These are phyloP conservation scores for Termitomyces sp. DNA, from an alignment of 768 basidiomycete species.

Conservation along the genomic window DNA sequence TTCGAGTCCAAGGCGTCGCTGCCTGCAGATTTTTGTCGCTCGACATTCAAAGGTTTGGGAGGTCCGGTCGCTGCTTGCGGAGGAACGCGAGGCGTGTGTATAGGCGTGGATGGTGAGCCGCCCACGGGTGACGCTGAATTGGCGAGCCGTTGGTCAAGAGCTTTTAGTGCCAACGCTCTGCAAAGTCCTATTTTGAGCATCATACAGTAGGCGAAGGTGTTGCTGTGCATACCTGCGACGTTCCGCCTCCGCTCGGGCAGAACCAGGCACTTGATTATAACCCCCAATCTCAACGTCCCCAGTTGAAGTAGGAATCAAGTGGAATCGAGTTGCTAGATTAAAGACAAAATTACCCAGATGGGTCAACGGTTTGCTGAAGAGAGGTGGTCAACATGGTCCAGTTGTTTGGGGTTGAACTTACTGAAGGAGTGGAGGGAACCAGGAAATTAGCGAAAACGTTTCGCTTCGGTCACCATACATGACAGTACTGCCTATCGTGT, in stretches of 20 bases:
- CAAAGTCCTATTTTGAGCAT: slow-evolving; percentile 4
- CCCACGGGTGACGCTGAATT: slow-evolving; percentile 44
- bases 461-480: slow-evolving; percentile 93
- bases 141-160: slow-evolving; percentile 89
- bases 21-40: slow-evolving; percentile 28
- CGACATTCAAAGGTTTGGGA: slow-evolving; percentile 5
- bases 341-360: slow-evolving; percentile 63
- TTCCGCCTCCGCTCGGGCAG: slow-evolving; percentile 94
- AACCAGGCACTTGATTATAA: slow-evolving; percentile 76
- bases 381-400: background rate
- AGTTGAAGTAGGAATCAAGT: slow-evolving; percentile 62
- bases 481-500: slow-evolving; percentile 54
- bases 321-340: slow-evolving; percentile 59
- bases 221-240: slow-evolving; percentile 61
- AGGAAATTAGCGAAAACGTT: slow-evolving; percentile 89
- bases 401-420: slow-evolving; percentile 33
- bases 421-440: slow-evolving; percentile 98
- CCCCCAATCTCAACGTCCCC: slow-evolving; percentile 67
- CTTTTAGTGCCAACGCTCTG: slow-evolving; percentile 94
- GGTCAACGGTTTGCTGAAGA: slow-evolving; percentile 62
- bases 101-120: slow-evolving; percentile 25
- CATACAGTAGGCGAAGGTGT: background rate
- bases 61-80: slow-evolving; percentile 25
- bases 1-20: slow-evolving; percentile 26
- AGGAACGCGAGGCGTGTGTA: slow-evolving; percentile 25